Base-by-base conservation (phyloP, 495 filamentous ascomycete genomes). In the Astrothelium macrocarpum region DNA sequence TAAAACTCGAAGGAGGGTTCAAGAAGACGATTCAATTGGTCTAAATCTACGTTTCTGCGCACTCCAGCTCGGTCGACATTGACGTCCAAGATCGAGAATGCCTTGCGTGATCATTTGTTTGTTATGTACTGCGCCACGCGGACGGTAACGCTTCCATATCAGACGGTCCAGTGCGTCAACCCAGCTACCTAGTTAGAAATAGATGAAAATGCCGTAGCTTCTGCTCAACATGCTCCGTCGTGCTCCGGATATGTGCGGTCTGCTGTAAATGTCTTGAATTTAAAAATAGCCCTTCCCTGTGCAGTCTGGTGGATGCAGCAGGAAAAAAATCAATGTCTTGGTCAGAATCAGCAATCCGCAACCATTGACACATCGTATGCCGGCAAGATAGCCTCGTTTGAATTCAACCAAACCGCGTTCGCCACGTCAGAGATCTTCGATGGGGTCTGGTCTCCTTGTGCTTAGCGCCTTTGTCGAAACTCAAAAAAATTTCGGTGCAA, bases 391-490 rank as follows among this genome's bases (percentile, higher is more conserved):
- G 59, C 59, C 59, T 60, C 36, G 23, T 60, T 36, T 36, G n/a
- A 36, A 60, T 36, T 62, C 42, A 45, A 62, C 60, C 60, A 62
- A 45, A 62, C 60, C 60, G 60, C 60, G 60, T 49, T 20, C 60
- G 60, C 60, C 60, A 62, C 60, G 60, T 62, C 60, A 62, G 34
- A 62, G 60, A 62, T 62, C 60, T 43, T 18, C 34, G 60, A 62
- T 62, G 60, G 60, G 60, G 60, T 56, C 34, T 45, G 60, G 34
- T 49, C 42, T 49, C 29, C 16, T 45, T 45, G 42, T 45, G 43
- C 34, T 45, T 62, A 62, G 60, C 25, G 60, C 26, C 34, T 56
- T 16, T 28, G 16, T 45, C 39, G 10, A 49, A 49, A 45, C 42
- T 49, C 34, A 62, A 62, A 62, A n/a, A 45, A 45, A 43, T 4